A percentile compares a stretch with the other conserved stretches of the same genome.
These are phyloP conservation scores for Endocarpon pusillum DNA, from an alignment of 495 filamentous ascomycete genomes.

Conservation along the genomic window DNA sequence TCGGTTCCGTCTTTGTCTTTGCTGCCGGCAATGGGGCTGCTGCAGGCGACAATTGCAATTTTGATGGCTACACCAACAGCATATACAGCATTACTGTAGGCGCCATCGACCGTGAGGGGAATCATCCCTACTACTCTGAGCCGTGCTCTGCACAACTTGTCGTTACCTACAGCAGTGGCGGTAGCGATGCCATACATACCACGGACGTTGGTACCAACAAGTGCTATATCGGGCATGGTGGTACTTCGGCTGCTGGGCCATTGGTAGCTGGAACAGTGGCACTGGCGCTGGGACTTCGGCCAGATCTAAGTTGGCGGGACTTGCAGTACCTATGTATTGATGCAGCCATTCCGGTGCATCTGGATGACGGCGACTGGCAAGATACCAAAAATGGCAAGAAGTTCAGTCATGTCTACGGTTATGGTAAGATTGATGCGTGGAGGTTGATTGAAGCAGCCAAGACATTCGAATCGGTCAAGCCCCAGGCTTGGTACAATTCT, in stretches of 20 bases:
- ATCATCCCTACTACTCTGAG: constrained; percentile 86
- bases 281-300: constrained; percentile 73
- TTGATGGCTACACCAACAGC: constrained; percentile 97
- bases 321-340: constrained; percentile 80
- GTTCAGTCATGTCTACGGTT: constrained; percentile 88
- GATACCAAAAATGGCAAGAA: constrained; percentile 59
- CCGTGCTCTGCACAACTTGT: constrained; percentile 88
- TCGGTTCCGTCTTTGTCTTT: constrained; percentile 92
- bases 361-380: constrained; percentile 65
- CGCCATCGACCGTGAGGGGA: constrained; percentile 70
- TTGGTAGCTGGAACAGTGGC: constrained; percentile 82
- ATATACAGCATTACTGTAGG: constrained; percentile 97
- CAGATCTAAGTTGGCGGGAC: constrained; percentile 85
- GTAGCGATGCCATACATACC: constrained; percentile 77
- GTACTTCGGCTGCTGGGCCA: constrained; percentile 92
- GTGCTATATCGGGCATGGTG: constrained; percentile 67
- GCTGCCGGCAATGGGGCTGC: constrained; percentile 86
- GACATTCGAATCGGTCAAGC: constrained; percentile 75
- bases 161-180: constrained; percentile 89
- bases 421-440: constrained; percentile 83
- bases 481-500: constrained; percentile 88
- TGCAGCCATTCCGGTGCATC: constrained; percentile 65
- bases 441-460: constrained; percentile 74
- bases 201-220: constrained; percentile 78
- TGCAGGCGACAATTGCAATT: constrained; percentile 93